These are phyloP conservation scores for Biscogniauxia mediterranea DNA, from an alignment of 2,329 filamentous ascomycete genomes.

Conservation along the genomic window DNA sequence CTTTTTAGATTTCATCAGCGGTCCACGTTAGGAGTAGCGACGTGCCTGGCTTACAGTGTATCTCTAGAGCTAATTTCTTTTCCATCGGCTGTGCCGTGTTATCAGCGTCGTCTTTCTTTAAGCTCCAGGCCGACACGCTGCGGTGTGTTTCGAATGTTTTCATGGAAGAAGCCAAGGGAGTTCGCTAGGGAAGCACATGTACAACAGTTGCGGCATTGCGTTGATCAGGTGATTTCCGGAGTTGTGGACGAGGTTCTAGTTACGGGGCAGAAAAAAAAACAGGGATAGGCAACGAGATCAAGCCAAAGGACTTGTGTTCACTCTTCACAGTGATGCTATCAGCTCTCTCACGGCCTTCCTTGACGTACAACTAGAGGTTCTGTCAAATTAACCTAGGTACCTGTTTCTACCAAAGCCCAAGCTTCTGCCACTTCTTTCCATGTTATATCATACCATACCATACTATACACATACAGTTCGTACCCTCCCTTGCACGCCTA, in stretches of 20 bases:
- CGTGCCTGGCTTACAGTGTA: background rate
- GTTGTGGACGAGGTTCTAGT: conserved; percentile 16
- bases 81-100: background rate
- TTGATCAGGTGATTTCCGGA: conserved; percentile 18
- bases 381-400: too few species aligned
- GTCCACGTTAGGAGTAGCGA: background rate
- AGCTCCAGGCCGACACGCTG: conserved; percentile 7
- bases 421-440: background rate
- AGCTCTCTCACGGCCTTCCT: conserved; percentile 5
- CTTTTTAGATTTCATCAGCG: background rate
- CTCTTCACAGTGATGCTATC: background rate
- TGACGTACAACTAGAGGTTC: background rate
- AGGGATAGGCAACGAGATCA: conserved; percentile 9
- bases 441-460: background rate
- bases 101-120: background rate
- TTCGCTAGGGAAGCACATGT: conserved; percentile 11
- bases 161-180: conserved; percentile 5
- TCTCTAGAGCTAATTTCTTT: background rate
- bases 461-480: background rate
- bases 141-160: conserved; percentile 15
- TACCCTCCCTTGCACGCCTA: background rate
- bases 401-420: too few species aligned
- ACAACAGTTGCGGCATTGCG: conserved; percentile 15
- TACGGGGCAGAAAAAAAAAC: conserved; percentile 11
- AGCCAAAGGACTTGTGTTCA: background rate